A percentile compares a stretch with the other conserved stretches of the same genome.
Evolutionary conservation across 805 yeast species (phyloP).

Genomic region (Wickerhamomyces queroliae): DNA sequence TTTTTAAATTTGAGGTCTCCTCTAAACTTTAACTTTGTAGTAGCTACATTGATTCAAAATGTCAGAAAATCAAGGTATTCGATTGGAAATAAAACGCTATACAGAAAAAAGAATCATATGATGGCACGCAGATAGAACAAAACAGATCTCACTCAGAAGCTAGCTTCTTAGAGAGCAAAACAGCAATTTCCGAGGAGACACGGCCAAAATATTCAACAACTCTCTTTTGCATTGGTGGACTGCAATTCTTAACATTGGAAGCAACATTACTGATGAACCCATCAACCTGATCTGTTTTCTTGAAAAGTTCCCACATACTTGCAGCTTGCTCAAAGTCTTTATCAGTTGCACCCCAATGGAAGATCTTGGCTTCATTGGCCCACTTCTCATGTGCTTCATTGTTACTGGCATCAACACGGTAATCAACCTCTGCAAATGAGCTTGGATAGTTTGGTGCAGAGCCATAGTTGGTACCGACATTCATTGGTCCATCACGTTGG

Average conservation of each 20-base stretch:
- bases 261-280: conserved; percentile 81
- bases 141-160: too few species aligned
- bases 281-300: conserved; percentile 78
- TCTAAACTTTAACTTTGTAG: too few species aligned
- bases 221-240: conserved; percentile 69
- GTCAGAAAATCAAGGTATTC: too few species aligned
- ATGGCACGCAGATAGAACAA: too few species aligned
- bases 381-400: conserved; percentile 74
- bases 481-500: conserved; percentile 79
- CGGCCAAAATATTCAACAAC: conserved; percentile 71
- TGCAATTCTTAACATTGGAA: conserved; percentile 63
- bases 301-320: conserved; percentile 66
- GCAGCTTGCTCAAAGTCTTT: conserved; percentile 79
- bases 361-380: conserved; percentile 77
- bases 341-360: conserved; percentile 74
- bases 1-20: too few species aligned
- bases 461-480: conserved; percentile 66
- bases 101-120: too few species aligned
- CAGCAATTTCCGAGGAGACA: conserved; percentile 61
- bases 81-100: too few species aligned
- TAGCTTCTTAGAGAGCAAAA: too few species aligned
- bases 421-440: conserved; percentile 31
- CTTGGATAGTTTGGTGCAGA: conserved; percentile 71
- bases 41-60: too few species aligned
- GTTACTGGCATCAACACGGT: conserved; percentile 20